phyloP scores from a whole-genome alignment of 2,329 filamentous ascomycete genomes.

The Westerdykella aurantiaca region DNA sequence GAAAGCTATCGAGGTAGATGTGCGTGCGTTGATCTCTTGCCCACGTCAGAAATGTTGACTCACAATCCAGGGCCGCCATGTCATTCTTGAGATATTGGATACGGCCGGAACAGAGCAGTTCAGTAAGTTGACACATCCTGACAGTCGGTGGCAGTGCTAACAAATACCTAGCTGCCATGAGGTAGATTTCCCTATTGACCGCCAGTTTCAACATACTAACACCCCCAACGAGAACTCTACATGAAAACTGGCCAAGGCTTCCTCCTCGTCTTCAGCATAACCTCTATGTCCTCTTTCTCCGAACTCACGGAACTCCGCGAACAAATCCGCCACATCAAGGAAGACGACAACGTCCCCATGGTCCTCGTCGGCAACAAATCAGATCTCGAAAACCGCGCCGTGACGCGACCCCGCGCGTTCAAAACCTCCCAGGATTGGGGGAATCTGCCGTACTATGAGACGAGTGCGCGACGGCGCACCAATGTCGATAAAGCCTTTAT shows the following conservation, averaged over 20 bases:
- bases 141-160: constrained; percentile 11
- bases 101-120: constrained; percentile 91
- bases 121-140: constrained; percentile 52
- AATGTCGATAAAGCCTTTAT: constrained; percentile 90
- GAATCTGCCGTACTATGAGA: constrained; percentile 83
- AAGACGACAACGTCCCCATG: constrained; percentile 76
- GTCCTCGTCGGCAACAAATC: constrained; percentile 91
- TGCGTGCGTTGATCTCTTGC: constrained; percentile 45
- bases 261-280: constrained; percentile 87
- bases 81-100: constrained; percentile 85
- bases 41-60: background rate
- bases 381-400: constrained; percentile 75
- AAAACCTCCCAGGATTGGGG: constrained; percentile 82
- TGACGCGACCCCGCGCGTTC: constrained; percentile 74
- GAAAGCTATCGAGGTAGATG: constrained; percentile 68
- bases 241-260: constrained; percentile 94
- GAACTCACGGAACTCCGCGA: constrained; percentile 78
- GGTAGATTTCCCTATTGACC: constrained; percentile 38
- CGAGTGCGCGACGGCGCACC: constrained; percentile 72
- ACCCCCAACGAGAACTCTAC: constrained; percentile 46
- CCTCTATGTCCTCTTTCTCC: constrained; percentile 72
- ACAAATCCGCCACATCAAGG: constrained; percentile 86
- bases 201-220: constrained; percentile 3
- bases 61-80: constrained; percentile 66
- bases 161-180: constrained; percentile 48